phyloP scores from a whole-genome alignment of 176 grass and related monocot species.

The Raddia distichophylla region DNA sequence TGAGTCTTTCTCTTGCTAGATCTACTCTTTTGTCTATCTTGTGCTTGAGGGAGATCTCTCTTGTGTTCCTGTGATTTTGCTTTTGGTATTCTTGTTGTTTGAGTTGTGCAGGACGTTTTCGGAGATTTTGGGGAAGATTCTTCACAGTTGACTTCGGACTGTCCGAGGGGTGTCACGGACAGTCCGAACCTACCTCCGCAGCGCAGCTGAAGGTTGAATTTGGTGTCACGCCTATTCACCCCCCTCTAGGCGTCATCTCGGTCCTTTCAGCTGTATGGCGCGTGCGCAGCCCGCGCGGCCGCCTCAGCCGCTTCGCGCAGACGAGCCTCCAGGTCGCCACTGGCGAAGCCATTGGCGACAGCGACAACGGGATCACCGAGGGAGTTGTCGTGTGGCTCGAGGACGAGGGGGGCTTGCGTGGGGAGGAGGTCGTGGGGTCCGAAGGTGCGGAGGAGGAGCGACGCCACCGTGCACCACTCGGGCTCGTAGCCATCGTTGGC shows the following conservation, averaged over 20 bases:
- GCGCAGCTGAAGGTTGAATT: too few relatives aligned
- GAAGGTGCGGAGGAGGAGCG: conserved; percentile 75
- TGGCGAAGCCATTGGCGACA: conserved; percentile 43
- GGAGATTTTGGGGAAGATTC: too few relatives aligned
- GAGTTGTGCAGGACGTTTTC: too few relatives aligned
- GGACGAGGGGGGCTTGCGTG: conserved; percentile 65
- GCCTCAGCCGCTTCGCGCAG: conserved; percentile 59
- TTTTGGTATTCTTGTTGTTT: too few relatives aligned
- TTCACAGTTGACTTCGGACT: too few relatives aligned
- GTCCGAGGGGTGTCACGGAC: conserved; percentile 70
- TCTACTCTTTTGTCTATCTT: too few relatives aligned
- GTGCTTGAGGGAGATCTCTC: too few relatives aligned
- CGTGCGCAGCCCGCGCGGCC: conserved; percentile 71
- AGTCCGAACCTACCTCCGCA: too few relatives aligned
- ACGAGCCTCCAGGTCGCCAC: conserved; percentile 25
- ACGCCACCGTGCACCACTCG: conserved; percentile 68
- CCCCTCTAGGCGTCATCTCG: too few relatives aligned
- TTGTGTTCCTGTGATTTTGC: too few relatives aligned
- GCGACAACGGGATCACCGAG: conserved; percentile 39
- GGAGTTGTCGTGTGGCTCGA: conserved; percentile 70
- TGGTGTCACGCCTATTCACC: too few relatives aligned
- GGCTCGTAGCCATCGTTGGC: conserved; percentile 41
- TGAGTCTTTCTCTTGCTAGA: too few relatives aligned
- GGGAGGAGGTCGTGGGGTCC: conserved; percentile 78
- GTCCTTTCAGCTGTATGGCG: conserved; percentile 93